Base-by-base conservation (phyloP, 2,329 filamentous ascomycete species). In the Phialophora verrucosa region DNA sequence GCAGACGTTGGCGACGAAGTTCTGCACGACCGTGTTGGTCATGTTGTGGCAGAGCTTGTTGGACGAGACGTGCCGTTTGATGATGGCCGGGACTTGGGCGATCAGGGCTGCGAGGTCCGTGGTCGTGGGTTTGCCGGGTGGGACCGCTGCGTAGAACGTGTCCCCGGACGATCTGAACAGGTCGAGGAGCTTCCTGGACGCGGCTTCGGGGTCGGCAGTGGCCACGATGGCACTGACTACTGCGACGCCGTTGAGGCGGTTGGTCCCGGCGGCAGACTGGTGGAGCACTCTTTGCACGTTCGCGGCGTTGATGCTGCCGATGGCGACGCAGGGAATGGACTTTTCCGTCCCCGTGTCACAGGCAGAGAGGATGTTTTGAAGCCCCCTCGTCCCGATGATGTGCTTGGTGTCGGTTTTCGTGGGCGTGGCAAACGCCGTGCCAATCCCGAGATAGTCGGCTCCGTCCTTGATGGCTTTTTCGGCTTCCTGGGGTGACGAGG, bases 11-110 rank as follows among this genome's bases (percentile, higher is more conserved):
- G 95, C 94, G 17, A 93, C 91, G 74, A 98, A 91, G 79, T 97
- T 97, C 75, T 97, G 93, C 25, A 97, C 94, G 0, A 98, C 94
- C 60, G 93, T 84, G 76, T 98, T 98, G 61, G 95, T 98, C 92
- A 98, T 98, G 79, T 97, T 97, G 80, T 98, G 94, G 59, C 90
- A 91, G 25, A 98, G 83, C 0, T 93, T 93, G 64, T 86, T 89
- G 51, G 79, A 83, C 2, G 82, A 76, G 4, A 86, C 86, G 56
- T 97, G 85, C 5, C 83, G 82, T 66, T 81, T 82, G 51, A 96
- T 82, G 20, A 91, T 79, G 3, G 72, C 64, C 2, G 81, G 79
- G 4, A 82, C 76, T 31, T 76, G 73, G n/a, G 74, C 68, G 6
- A 79, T 38, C 47, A 83, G 63, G 4, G 70, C 64, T 20, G 72